Conservation (phyloP, 352 stramenopile genomes). For the Pythium sp. region DNA sequence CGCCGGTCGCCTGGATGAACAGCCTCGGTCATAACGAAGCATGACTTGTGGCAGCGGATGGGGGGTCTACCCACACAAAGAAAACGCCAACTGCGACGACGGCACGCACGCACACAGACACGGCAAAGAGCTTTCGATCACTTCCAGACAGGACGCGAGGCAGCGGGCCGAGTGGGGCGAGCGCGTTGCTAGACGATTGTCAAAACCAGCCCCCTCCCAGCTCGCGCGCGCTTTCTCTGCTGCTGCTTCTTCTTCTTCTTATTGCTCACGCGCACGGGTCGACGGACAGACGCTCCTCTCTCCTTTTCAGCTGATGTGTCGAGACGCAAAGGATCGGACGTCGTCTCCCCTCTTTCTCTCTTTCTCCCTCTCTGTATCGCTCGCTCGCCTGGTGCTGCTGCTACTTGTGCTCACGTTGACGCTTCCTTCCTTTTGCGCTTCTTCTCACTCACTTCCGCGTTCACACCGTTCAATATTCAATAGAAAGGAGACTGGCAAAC, state of each 20-base stretch:
- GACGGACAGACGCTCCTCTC: background rate
- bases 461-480: background rate
- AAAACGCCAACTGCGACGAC: background rate
- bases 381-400: background rate
- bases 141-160: background rate
- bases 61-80: background rate
- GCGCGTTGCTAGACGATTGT: background rate
- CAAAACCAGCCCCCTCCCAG: background rate
- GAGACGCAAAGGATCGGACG: background rate
- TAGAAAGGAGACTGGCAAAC: background rate
- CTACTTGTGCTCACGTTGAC: background rate
- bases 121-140: background rate
- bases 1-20: constrained; percentile 2
- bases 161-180: background rate
- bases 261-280: background rate
- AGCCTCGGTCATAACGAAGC: background rate
- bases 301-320: background rate
- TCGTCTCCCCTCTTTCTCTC: background rate
- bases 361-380: background rate
- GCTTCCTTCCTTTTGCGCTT: background rate
- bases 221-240: background rate
- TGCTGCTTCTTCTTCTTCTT: constrained; percentile 1
- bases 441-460: background rate
- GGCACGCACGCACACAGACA: constrained; percentile 5
- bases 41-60: constrained; percentile 3